A percentile compares a stretch with the other conserved stretches of the same genome.
These are phyloP conservation scores for sunflower (Helianthus annuus) DNA, from an alignment of 129 eudicot species.

Conservation along the genomic window HanXRQr2.0-SUNRISE NC_035440.2:98426639-98427138, in stretches of 20 bases:
- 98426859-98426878: no score
- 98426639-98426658: slow-evolving; percentile 33
- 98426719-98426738: slow-evolving; percentile 50
- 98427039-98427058: slow-evolving; percentile 45
- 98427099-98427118: slow-evolving; percentile 50
- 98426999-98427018: background rate
- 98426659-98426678: slow-evolving; percentile 45
- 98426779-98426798: background rate
- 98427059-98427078: slow-evolving; percentile 12
- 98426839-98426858: no score
- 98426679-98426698: slow-evolving; percentile 26
- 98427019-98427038: slow-evolving; percentile 45
- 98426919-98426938: no score
- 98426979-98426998: no score
- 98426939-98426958: background rate
- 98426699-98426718: slow-evolving; percentile 54
- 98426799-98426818: no score
- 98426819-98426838: no score
- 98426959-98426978: background rate
- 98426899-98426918: no score
- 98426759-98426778: slow-evolving; percentile 40
- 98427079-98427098: slow-evolving; percentile 39
- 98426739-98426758: slow-evolving; percentile 61
- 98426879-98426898: no score
- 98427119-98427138: background rate